Evolutionary conservation across 2,329 filamentous ascomycete species (phyloP), one percentile per base, ranked within the genome.

Genomic region (Penicillium sp.): DNA sequence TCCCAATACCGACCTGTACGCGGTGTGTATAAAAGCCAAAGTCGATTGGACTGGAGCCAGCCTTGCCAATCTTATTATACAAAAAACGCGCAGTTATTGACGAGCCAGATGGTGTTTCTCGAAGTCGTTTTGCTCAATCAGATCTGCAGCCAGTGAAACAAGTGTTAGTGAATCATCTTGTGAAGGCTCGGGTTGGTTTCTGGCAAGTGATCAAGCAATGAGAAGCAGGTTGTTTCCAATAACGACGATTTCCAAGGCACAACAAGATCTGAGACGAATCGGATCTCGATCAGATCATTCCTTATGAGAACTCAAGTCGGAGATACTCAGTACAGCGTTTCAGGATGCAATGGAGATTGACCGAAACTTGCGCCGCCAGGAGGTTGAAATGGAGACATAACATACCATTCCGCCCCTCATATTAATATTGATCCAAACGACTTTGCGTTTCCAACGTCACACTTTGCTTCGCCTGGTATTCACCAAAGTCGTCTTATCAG

Each of bases 321-420:
- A 55, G 41, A 52, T 29, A 26, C 41, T 45, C 48, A 56, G 30
- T 19, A 56, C 35, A 54, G 50, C 47, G 55, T 64, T 63, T 62
- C 64, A 59, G 44, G 21, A 57, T 58, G 58, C 59, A 64, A 64
- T 62, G 50, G 45, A 55, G 50, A 21, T 48, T 51, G 45, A 58
- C 50, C 58, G 30, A 55, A 58, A 55, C 44, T 46, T 15, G 50
- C 55, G 51, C 55, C 55, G 45, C 60, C 55, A 62, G 54, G 53
- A 54, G 45, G 41, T 29, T 53, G 26, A 60, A 41, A 62, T 35
- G 21, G 55, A 56, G 38, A 56, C 47, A 55, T 47, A 63, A 69
- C 69, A 54, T 70, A 70, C 69, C 67, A 69, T 46, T 59, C 58
- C 59, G 58, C 64, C 67, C 66, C 67, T 69, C 67, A 70, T 69